phyloP scores from a whole-genome alignment of 1,284 basidiomycete species.

The Moesziomyces sp. region DNA sequence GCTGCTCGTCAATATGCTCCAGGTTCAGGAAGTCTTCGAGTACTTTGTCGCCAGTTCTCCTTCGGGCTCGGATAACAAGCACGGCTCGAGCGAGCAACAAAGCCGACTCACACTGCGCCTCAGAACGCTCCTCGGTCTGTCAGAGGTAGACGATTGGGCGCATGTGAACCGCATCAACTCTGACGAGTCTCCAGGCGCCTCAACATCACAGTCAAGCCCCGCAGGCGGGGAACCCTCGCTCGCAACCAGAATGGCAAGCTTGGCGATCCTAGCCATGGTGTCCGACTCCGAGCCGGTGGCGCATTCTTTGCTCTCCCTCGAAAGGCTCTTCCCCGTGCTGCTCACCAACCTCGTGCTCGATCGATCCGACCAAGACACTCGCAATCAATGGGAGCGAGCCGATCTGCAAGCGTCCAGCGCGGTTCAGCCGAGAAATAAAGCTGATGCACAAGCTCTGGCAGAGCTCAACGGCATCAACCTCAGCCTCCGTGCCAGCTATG shows the following conservation, averaged over 20 bases:
- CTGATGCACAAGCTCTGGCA: slow-evolving; percentile 10
- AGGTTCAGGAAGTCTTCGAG: slow-evolving; percentile 74
- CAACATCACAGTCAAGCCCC: background rate
- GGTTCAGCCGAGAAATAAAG: background rate
- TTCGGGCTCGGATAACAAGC: background rate
- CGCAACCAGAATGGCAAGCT: slow-evolving; percentile 30
- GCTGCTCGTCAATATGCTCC: slow-evolving; percentile 90
- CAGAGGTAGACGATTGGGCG: slow-evolving; percentile 36
- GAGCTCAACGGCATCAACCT: slow-evolving; percentile 35
- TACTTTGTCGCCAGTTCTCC: slow-evolving; percentile 13
- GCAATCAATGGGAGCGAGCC: slow-evolving; percentile 28
- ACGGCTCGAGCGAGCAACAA: slow-evolving; percentile 1
- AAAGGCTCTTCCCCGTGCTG: slow-evolving; percentile 24
- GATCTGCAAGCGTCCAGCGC: slow-evolving; percentile 10
- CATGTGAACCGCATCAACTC: background rate
- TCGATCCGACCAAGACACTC: slow-evolving; percentile 19
- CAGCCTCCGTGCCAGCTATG: slow-evolving; percentile 30
- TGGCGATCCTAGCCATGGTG: slow-evolving; percentile 32
- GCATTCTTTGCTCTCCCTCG: slow-evolving; percentile 18
- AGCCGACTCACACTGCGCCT: slow-evolving; percentile 23
- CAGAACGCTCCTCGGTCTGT: slow-evolving; percentile 27
- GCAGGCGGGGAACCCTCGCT: slow-evolving; percentile 27
- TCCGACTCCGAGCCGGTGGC: slow-evolving; percentile 14
- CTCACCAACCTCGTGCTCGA: slow-evolving; percentile 20
- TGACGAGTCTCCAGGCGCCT: background rate